A percentile compares a stretch with the other conserved stretches of the same genome.
Conservation (phyloP, 495 filamentous ascomycete species). For the Penicillium maclennaniae region DNA sequence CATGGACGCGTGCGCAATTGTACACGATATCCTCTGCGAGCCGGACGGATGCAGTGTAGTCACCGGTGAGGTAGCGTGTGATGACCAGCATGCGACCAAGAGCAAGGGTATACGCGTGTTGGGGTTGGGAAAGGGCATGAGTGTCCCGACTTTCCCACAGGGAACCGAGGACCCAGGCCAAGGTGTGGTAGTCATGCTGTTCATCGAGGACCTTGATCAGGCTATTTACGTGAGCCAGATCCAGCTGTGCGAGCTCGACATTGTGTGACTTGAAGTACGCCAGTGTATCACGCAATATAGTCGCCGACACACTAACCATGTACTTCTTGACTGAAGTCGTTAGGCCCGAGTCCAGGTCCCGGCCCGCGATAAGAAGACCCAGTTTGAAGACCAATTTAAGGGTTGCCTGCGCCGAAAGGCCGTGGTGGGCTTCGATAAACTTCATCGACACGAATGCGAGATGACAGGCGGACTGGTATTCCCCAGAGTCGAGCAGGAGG, state of each 20-base stretch:
- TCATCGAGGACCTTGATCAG: slow-evolving; percentile 27
- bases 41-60: slow-evolving; percentile 17
- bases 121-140: slow-evolving; percentile 9
- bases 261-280: background rate
- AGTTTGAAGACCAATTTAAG: too few species aligned
- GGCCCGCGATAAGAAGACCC: too few species aligned
- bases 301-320: slow-evolving; percentile 9
- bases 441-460: too few species aligned
- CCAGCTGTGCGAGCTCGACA: slow-evolving; percentile 4
- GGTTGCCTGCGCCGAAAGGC: too few species aligned
- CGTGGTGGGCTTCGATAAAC: too few species aligned
- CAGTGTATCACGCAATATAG: slow-evolving; percentile 3
- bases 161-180: slow-evolving; percentile 23
- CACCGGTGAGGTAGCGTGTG: slow-evolving; percentile 26
- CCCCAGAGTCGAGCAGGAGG: slow-evolving; percentile 10
- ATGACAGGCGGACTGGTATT: slow-evolving; percentile 1
- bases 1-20: slow-evolving; percentile 40
- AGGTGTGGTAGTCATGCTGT: slow-evolving; percentile 24
- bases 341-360: too few species aligned
- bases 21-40: slow-evolving; percentile 37
- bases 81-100: slow-evolving; percentile 30
- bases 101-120: slow-evolving; percentile 21
- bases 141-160: slow-evolving; percentile 28
- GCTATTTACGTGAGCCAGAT: slow-evolving; percentile 18
- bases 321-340: too few species aligned